Evolutionary conservation across 805 yeast genomes (phyloP), one percentile per base, ranked within the genome.

Genomic region (Metschnikowia similis): DNA sequence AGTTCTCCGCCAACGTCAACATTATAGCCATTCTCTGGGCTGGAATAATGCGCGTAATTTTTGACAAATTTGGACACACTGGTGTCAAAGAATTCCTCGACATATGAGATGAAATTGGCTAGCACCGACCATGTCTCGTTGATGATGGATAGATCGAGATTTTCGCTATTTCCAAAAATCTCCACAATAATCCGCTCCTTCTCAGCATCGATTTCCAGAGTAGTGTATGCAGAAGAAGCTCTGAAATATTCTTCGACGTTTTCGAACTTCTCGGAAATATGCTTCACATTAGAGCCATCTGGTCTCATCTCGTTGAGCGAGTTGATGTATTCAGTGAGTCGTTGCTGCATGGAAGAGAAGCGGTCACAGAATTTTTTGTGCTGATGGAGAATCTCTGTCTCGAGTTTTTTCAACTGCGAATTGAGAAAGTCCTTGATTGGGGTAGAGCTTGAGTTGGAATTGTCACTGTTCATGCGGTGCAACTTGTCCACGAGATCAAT

Each of bases 71-170:
- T 71, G 14, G 60, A 51, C 41, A 72, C 55, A 41, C 62, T 65
- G 21, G 56, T 61, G 34, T 59, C 49, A 53, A 70, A 67, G 16
- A 65, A 51, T 7, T 62, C 73, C 28, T 67, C 65, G 28, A 72
- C 54, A 48, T 67, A 72, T 11, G 57, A 57, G 16, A 72, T 58
- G 50, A 67, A 71, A 53, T 73, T 73, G 35, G 61, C 52, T 26
- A 73, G 59, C 6, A 73, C 71, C 42, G 72, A 59, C 78, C 78
- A 73, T 0, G 77, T 65, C 53, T 73, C 78, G 56, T 68, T 73
- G 41, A 72, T 61, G 29, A 71, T 64, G 13, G 76, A 67, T 39
- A 71, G 61, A 46, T 73, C 78, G 48, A 73, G 59, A 49, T 68
- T 71, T 35, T 72, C 78, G 52, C 65, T 64, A 52, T 63, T 66